Evolutionary conservation across 768 basidiomycete species (phyloP).

Genomic region (Pulveroboletus ravenelii): DNA sequence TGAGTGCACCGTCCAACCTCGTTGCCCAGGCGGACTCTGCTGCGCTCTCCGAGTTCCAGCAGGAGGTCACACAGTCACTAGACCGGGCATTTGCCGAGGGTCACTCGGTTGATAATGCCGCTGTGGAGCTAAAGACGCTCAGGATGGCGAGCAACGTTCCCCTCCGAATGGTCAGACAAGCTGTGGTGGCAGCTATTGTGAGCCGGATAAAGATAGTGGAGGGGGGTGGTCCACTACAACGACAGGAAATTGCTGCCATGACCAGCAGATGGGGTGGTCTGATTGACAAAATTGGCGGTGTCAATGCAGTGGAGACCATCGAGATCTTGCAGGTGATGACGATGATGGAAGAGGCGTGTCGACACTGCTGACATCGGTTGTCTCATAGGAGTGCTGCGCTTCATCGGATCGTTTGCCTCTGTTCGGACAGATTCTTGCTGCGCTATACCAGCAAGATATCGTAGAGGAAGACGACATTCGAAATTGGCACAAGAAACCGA

Average conservation of each 20-base stretch:
- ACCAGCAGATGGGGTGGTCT: slow-evolving; percentile 79
- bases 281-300: slow-evolving; percentile 75
- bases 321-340: slow-evolving; percentile 65
- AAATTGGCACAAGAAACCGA: slow-evolving; percentile 68
- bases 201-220: slow-evolving; percentile 62
- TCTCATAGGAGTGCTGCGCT: slow-evolving; percentile 59
- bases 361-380: not conserved
- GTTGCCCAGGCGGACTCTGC: slow-evolving; percentile 38
- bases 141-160: slow-evolving; percentile 96
- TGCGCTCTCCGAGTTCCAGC: slow-evolving; percentile 64
- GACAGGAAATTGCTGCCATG: slow-evolving; percentile 58
- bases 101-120: slow-evolving; percentile 88
- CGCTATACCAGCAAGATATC: slow-evolving; percentile 87
- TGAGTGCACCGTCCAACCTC: slow-evolving; percentile 36
- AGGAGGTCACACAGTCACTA: slow-evolving; percentile 78
- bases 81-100: slow-evolving; percentile 90
- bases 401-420: slow-evolving; percentile 57
- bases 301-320: slow-evolving; percentile 78
- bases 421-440: slow-evolving; percentile 82
- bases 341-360: not conserved
- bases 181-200: slow-evolving; percentile 82
- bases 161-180: slow-evolving; percentile 77
- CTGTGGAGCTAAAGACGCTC: slow-evolving; percentile 92
- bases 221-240: slow-evolving; percentile 52
- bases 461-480: slow-evolving; percentile 88